Base-by-base conservation (phyloP, 495 filamentous ascomycete species). In the Friedmanniomyces simplex region DNA sequence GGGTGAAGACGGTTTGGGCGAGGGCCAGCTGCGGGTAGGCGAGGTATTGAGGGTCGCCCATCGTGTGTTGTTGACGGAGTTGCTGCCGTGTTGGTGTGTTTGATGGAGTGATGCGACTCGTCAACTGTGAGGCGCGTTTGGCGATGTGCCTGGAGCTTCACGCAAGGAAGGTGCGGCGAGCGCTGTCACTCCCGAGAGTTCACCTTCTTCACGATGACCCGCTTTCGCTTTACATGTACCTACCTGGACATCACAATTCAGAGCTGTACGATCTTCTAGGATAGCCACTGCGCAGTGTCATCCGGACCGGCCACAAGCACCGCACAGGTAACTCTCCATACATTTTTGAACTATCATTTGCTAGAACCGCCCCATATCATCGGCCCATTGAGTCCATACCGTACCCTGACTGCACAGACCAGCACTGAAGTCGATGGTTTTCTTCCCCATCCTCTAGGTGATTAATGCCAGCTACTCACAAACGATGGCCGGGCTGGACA, bases 31-130 rank as follows among this genome's bases (percentile, higher is more conserved):
- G 77, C 53, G 93, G 93, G 73, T 90, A 97, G 72, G 90, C 91
- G 66, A 89, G 85, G 77, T 93, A 97, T 71, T 95, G 93, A 54
- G 90, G 91, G 77, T 98, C 93, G 67, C 91, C 93, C 93, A 98
- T 98, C 64, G 57, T 85, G 73, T 5, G 39, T 16, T 5, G 39
- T 16, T 16, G 39, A 13, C 14, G 18, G 13, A 5, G 39, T 5
- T 43, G 60, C 95, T 95, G 63, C 57, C 83, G 72, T 56, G 60
- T 95, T 95, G 63, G 57, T 83, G 72, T 56, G 62, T 66, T 54
- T 37, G 36, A 60, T n/a, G 41, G 4, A 30, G 36, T 18, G 62
- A 24, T 25, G 55, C 51, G 46, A 2, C 20, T 42, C 12, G 5
- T 12, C 26, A 32, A 26, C 28, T 32, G 28, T 43, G 39, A 30